These are phyloP conservation scores for Acrocalymma vagum DNA, from an alignment of 2,329 filamentous ascomycete species.

Conservation along the genomic window DNA sequence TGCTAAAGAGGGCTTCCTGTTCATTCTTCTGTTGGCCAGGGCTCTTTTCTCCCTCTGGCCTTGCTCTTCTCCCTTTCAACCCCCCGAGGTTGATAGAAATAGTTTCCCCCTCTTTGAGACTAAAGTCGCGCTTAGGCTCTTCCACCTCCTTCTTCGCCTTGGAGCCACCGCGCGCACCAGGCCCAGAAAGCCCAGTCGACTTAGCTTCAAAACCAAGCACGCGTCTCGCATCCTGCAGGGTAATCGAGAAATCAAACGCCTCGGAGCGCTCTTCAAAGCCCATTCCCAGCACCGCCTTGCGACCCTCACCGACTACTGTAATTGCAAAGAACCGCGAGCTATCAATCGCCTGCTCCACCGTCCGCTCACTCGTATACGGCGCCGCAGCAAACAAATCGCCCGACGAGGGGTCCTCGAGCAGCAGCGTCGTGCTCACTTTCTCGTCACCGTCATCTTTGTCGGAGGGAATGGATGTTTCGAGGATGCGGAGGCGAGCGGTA, in stretches of 20 bases:
- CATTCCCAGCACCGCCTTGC: conserved; percentile 82
- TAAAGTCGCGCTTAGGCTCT: conserved; percentile 75
- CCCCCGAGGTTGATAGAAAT: conserved; percentile 82
- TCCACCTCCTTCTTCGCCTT: conserved; percentile 51
- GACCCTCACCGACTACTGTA: conserved; percentile 77
- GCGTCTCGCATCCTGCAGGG: conserved; percentile 79
- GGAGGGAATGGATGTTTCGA: conserved; percentile 73
- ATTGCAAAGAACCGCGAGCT: conserved; percentile 86
- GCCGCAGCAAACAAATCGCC: conserved; percentile 85
- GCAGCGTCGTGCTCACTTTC: conserved; percentile 74
- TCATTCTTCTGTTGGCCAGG: conserved; percentile 46
- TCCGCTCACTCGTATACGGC: conserved; percentile 72
- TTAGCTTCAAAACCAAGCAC: conserved; percentile 68
- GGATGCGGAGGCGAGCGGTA: conserved; percentile 79
- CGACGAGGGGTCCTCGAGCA: conserved; percentile 77
- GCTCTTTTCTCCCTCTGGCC: conserved; percentile 51
- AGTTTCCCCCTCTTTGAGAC: conserved; percentile 87
- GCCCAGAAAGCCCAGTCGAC: conserved; percentile 20
- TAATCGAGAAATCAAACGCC: conserved; percentile 85
- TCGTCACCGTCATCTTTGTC: conserved; percentile 53
- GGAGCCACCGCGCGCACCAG: conserved; percentile 20
- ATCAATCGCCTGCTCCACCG: conserved; percentile 81
- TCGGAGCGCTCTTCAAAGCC: conserved; percentile 88
- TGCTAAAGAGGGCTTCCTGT: conserved; percentile 69
- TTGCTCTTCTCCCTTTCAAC: conserved; percentile 55